Evolutionary conservation across 768 basidiomycete genomes (phyloP), one percentile per base, ranked within the genome.

Genomic region (Dictyophora rubrovolvata): DNA sequence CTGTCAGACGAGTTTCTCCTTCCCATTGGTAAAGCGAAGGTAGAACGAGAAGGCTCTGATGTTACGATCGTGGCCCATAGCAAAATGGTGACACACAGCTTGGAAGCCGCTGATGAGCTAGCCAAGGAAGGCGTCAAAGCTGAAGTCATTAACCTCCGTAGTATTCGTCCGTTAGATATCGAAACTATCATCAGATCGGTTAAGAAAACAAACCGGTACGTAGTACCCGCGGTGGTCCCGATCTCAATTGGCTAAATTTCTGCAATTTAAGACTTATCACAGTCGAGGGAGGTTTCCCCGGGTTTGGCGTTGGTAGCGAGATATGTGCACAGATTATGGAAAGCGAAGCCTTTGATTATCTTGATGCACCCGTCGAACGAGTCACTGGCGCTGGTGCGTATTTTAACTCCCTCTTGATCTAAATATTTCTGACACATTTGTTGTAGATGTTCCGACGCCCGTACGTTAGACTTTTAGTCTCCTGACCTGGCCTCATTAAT

Each of bases 201-300:
- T 67, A 98, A 98, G 81, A 99, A 99, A 81, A 99, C 96, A 35
- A 95, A 95, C 76, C 81, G 93, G 89, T 87, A 64, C 61, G 82
- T 69, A 17, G 16, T 17, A 21, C 23, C 2, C 34, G 33, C 28
- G 57, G n/a, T 28, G 23, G 46, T 56, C 16, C 1, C 1, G 20
- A 21, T 21, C 48, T 60, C 55, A n/a, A 23, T 17, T 12, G 42
- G 21, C 46, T 51, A 4, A 22, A 11, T 36, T 49, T 58, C 59
- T 6, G 51, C 21, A 7, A 55, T 34, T 61, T 23, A 63, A 93
- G 91, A 59, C 81, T 99, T 63, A 78, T 99, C 56, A 90, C 89
- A 59, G 94, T 93, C 54, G 96, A 99, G 74, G 95, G 95, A 72
- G 96, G 96, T 42, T 99, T 96, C 92, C 96, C 96, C 42, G 86